These are phyloP conservation scores for Boletales sp. DNA, from an alignment of 768 basidiomycete species.

Conservation along the genomic window DNA sequence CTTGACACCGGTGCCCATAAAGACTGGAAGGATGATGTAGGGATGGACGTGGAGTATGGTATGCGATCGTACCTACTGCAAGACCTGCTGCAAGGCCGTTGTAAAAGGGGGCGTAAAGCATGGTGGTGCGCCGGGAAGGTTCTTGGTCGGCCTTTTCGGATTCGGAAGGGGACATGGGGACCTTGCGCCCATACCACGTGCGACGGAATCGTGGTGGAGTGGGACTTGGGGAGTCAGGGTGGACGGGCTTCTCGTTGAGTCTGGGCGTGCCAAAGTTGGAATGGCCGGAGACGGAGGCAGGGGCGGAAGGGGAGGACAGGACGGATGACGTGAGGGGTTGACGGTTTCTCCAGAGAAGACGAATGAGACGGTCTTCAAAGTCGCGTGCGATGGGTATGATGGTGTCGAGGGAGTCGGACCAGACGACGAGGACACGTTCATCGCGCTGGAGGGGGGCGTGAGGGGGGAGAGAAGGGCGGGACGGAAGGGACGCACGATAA, in stretches of 20 bases:
- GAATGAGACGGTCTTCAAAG: slow-evolving; percentile 57
- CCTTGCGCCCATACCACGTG: slow-evolving; percentile 62
- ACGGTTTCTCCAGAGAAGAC: slow-evolving; percentile 48
- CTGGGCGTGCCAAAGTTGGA: slow-evolving; percentile 27
- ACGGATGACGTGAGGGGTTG: slow-evolving; percentile 22
- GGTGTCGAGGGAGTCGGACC: slow-evolving; percentile 76
- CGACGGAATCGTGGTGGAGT: slow-evolving; percentile 35
- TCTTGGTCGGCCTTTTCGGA: slow-evolving; percentile 24
- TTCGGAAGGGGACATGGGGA: slow-evolving; percentile 34
- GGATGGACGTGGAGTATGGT: background rate
- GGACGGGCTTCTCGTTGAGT: slow-evolving; percentile 11
- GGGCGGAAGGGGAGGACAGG: slow-evolving; percentile 28
- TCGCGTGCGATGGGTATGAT: slow-evolving; percentile 54
- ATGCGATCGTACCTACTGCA: slow-evolving; percentile 12
- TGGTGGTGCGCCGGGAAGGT: slow-evolving; percentile 10
- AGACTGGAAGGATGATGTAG: slow-evolving; percentile 38
- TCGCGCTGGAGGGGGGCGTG: slow-evolving; percentile 49
- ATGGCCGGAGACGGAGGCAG: slow-evolving; percentile 36
- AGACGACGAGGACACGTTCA: slow-evolving; percentile 80
- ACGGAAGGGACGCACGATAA: slow-evolving; percentile 55
- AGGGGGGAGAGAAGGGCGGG: background rate
- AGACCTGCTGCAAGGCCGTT: slow-evolving; percentile 28
- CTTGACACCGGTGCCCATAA: slow-evolving; percentile 62
- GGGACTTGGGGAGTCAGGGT: slow-evolving; percentile 17
- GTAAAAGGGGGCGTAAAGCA: slow-evolving; percentile 25